A percentile compares a stretch with the other conserved stretches of the same genome.
Conservation (phyloP, 2,329 filamentous ascomycete species). For the Botrytis byssoidea region DNA sequence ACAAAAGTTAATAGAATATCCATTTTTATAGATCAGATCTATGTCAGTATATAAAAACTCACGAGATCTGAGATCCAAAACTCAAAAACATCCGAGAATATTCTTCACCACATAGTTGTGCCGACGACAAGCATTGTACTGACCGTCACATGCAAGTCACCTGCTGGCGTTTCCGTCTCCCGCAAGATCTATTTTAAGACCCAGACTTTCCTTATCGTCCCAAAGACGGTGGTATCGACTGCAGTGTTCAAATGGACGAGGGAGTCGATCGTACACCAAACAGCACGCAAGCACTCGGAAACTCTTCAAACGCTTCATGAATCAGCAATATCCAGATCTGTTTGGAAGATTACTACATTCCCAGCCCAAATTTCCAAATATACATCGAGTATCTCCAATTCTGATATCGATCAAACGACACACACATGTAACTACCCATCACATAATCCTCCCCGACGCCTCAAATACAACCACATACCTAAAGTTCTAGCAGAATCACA, state of each 20-base stretch:
- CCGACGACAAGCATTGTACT: neutral
- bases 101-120: neutral
- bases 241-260: neutral
- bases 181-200: neutral
- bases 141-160: neutral
- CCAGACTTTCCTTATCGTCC: neutral
- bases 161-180: neutral
- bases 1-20: fast-evolving
- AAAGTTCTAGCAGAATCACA: neutral
- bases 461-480: neutral
- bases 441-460: neutral
- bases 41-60: too few relatives aligned
- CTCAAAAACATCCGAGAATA: neutral
- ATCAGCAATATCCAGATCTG: neutral
- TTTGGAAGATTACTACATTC: neutral
- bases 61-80: neutral
- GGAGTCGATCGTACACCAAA: neutral
- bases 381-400: neutral
- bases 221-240: neutral
- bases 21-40: too few relatives aligned
- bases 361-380: neutral
- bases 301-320: neutral
- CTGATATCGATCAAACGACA: neutral
- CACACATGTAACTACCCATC: neutral
- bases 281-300: neutral